Evolutionary conservation across 805 yeast species (phyloP).

Genomic region (Lipomyces kockii): DNA sequence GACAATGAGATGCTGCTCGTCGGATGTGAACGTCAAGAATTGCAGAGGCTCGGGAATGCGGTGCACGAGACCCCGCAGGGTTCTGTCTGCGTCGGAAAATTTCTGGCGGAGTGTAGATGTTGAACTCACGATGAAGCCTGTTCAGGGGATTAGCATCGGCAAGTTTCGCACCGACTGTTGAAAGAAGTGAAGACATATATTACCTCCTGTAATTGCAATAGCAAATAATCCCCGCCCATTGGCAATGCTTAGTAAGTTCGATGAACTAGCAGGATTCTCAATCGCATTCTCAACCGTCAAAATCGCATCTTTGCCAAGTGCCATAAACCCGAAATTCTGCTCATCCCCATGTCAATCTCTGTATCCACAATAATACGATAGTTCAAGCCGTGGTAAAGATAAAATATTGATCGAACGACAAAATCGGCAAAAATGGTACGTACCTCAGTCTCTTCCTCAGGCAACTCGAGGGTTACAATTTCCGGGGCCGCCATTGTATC

Average conservation of each 20-base stretch:
- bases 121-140: constrained; percentile 35
- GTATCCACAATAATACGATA: not conserved
- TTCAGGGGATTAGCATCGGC: not conserved
- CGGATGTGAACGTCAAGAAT: constrained; percentile 38
- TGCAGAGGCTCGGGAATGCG: constrained; percentile 21
- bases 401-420: not conserved
- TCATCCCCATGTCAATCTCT: not conserved
- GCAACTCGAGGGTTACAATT: constrained; percentile 18
- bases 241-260: constrained; percentile 40
- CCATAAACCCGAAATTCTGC: constrained; percentile 30
- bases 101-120: constrained; percentile 34
- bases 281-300: constrained; percentile 21
- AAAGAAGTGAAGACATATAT: not conserved
- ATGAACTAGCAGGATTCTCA: constrained; percentile 17
- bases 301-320: constrained; percentile 32
- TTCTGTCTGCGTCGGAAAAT: constrained; percentile 22
- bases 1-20: constrained; percentile 37
- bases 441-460: constrained; percentile 34
- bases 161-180: not conserved
- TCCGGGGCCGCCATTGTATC: constrained; percentile 23
- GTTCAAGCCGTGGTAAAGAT: not conserved
- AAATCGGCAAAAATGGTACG: not conserved
- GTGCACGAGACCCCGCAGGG: constrained; percentile 15
- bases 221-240: constrained; percentile 38
- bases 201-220: constrained; percentile 37